phyloP scores from a whole-genome alignment of 306 rosid genomes.

The Vigna angularis region DNA sequence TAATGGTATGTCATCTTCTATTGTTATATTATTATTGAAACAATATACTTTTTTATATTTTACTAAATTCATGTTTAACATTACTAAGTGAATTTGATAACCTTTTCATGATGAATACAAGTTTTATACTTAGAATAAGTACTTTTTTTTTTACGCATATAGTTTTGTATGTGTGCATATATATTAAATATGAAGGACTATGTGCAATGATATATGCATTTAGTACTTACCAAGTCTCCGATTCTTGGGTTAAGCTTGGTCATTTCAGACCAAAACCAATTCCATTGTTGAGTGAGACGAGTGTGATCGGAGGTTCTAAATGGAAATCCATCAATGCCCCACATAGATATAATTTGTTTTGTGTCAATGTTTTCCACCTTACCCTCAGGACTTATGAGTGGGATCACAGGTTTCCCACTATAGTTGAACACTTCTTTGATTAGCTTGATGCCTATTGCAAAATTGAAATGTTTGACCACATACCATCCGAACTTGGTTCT shows the following conservation, averaged over 20 bases:
- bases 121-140: too few species aligned
- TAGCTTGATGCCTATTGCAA: background rate
- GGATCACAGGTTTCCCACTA: conserved; percentile 25
- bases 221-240: conserved; percentile 33
- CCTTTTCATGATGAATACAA: too few species aligned
- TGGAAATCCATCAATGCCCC: conserved; percentile 47
- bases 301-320: conserved; percentile 37
- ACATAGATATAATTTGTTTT: conserved; percentile 29
- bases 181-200: too few species aligned
- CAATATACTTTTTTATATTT: too few species aligned
- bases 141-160: too few species aligned
- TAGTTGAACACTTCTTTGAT: conserved; percentile 25
- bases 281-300: conserved; percentile 38
- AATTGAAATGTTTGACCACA: conserved; percentile 13
- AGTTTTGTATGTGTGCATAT: too few species aligned
- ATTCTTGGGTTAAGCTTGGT: conserved; percentile 31
- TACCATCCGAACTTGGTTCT: conserved; percentile 40
- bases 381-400: conserved; percentile 43
- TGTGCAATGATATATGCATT: background rate
- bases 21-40: too few species aligned
- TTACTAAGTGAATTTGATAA: too few species aligned
- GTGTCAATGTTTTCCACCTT: conserved; percentile 35
- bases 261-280: conserved; percentile 48
- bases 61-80: too few species aligned
- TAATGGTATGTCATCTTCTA: too few species aligned